Evolutionary conservation across 1,284 basidiomycete genomes (phyloP), one percentile per base, ranked within the genome.

Genomic region (Golubevia pallescens): DNA sequence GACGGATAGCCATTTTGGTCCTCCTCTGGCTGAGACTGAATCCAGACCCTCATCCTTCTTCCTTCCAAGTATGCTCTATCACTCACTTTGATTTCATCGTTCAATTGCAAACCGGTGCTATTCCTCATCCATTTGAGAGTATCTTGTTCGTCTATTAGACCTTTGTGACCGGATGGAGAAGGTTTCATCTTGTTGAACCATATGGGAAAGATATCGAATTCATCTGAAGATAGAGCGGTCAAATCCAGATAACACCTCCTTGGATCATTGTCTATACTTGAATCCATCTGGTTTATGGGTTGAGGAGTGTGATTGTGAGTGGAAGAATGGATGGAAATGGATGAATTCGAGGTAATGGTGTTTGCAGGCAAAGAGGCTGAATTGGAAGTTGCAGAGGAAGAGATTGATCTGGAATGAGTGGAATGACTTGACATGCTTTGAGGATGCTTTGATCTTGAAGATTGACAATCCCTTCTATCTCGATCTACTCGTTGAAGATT

Each of bases 161-260:
- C 83, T 1, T 71, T 63, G n/a, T 75, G 75, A 3, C 78, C 78
- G 53, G 74, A 73, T 56, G 77, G 77, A 0, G 80, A 69, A 1
- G 75, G 73, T 66, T 75, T 78, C 66, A 85, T 73, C 52, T 67
- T 71, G 42, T 58, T 66, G 34, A 77, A 73, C 71, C 78, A 78
- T 52, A 67, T 67, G n/a, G 68, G 66, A 61, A 75, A 84, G 63
- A 69, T 63, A 34, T 70, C 60, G 57, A 78, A 82, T 61, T 85
- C 83, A n/a, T 68, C 67, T 5, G 83, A 80, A 3, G 80, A 82
- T 16, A 85, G 74, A n/a, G 78, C 83, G 16, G 81, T 80, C 24
- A 68, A 68, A 55, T 83, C 74, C 54, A 85, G 68, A 20, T 57
- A 69, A n/a, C 54, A 32, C 20, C 54, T 21, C 20, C 20, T 56